Percentiles rank a stretch among this genome's conserved stretches.
Conservation (phyloP, 2,329 filamentous ascomycete species). For the Fusarium oligoseptatum region DNA sequence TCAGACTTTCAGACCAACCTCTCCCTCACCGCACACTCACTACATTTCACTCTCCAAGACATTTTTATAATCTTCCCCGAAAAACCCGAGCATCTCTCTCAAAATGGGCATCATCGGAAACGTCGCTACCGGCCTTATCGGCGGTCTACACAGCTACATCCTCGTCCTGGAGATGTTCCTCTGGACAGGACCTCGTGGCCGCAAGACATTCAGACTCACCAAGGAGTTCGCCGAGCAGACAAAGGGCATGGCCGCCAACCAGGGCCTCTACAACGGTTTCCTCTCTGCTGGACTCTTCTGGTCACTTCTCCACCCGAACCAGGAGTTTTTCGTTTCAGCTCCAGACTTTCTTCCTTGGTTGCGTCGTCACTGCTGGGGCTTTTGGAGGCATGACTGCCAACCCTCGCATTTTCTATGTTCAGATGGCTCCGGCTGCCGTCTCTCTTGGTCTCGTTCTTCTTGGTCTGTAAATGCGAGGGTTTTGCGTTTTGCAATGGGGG, state of each 20-base stretch:
- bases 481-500: too few relatives aligned
- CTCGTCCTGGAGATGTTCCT: slow-evolving; percentile 63
- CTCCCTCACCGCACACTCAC: neutral
- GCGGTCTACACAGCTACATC: slow-evolving; percentile 62
- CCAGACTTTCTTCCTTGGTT: slow-evolving; percentile 62
- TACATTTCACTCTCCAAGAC: neutral
- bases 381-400: slow-evolving; percentile 60
- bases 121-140: slow-evolving; percentile 55
- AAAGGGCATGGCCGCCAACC: slow-evolving; percentile 61
- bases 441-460: slow-evolving; percentile 48
- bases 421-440: slow-evolving; percentile 51
- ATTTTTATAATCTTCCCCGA: neutral
- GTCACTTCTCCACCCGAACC: slow-evolving; percentile 60
- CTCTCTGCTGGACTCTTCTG: slow-evolving; percentile 63
- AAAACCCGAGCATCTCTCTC: neutral
- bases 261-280: slow-evolving; percentile 67
- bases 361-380: slow-evolving; percentile 59
- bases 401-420: slow-evolving; percentile 58
- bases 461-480: slow-evolving; percentile 22
- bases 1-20: neutral
- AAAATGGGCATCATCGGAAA: slow-evolving; percentile 53
- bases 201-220: slow-evolving; percentile 58
- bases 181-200: slow-evolving; percentile 62
- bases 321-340: slow-evolving; percentile 60
- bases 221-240: slow-evolving; percentile 62